Evolutionary conservation across 495 filamentous ascomycete genomes (phyloP).

Genomic region (Daldinia childiae): DNA sequence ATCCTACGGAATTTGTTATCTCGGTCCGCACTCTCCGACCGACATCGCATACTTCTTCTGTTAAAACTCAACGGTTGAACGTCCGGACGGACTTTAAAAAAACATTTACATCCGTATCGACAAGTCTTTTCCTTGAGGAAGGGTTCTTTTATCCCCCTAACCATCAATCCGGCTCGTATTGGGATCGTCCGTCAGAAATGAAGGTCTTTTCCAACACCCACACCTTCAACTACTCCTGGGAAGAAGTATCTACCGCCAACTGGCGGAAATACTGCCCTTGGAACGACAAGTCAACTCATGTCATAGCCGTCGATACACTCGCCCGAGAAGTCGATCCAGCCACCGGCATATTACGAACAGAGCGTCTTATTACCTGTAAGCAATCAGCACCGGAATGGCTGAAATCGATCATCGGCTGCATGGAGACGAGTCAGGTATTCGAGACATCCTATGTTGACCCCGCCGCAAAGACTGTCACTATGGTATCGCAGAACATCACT

Average conservation of each 20-base stretch:
- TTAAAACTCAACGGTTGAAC: background rate
- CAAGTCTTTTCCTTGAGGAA: conserved; percentile 4
- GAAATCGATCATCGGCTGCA: conserved; percentile 73
- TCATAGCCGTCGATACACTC: conserved; percentile 92
- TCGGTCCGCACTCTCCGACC: conserved; percentile 39
- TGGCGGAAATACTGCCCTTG: conserved; percentile 99
- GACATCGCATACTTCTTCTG: conserved; percentile 7
- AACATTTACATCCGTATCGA: background rate
- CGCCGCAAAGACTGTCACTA: conserved; percentile 81
- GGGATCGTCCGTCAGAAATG: conserved; percentile 64
- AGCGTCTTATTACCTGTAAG: conserved; percentile 94
- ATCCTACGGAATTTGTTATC: conserved; percentile 16
- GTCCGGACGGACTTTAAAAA: background rate
- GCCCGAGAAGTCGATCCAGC: conserved; percentile 78
- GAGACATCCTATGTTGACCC: conserved; percentile 96
- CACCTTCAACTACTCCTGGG: conserved; percentile 97
- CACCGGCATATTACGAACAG: conserved; percentile 92
- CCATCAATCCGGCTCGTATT: conserved; percentile 3
- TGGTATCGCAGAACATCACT: conserved; percentile 92
- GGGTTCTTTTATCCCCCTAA: background rate
- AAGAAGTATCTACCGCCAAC: conserved; percentile 98
- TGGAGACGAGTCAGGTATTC: conserved; percentile 83
- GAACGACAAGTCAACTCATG: conserved; percentile 95
- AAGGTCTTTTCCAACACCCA: conserved; percentile 90
- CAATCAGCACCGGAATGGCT: conserved; percentile 92